Percentiles rank a stretch among this genome's conserved stretches.
Evolutionary conservation across 2,329 filamentous ascomycete species (phyloP).

Genomic region (Aureobasidium sp.): DNA sequence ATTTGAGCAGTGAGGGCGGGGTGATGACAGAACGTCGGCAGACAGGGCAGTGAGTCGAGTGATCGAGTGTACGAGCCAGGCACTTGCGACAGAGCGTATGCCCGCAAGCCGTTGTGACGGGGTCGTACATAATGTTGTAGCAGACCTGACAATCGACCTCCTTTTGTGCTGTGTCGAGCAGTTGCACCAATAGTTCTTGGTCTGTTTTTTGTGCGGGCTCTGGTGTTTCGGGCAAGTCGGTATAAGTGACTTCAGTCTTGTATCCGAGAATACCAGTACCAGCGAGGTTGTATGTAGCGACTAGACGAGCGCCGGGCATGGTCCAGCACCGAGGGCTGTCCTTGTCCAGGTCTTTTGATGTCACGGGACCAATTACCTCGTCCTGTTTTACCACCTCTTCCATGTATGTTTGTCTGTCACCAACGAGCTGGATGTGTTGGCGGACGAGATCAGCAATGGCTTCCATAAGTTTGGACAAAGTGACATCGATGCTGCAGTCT

Average conservation of each 20-base stretch:
- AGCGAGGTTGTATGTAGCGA: constrained; percentile 59
- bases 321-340: constrained; percentile 33
- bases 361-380: constrained; percentile 23
- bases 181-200: constrained; percentile 41
- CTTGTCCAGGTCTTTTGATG: constrained; percentile 16
- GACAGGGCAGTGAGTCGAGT: constrained; percentile 69
- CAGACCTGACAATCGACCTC: constrained; percentile 88
- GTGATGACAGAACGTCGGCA: constrained; percentile 61
- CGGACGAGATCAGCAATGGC: constrained; percentile 48
- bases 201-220: constrained; percentile 35
- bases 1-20: constrained; percentile 39
- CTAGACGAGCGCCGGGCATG: constrained; percentile 50
- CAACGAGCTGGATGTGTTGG: constrained; percentile 26
- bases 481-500: constrained; percentile 72
- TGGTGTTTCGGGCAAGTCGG: constrained; percentile 24
- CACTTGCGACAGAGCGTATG: constrained; percentile 85
- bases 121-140: constrained; percentile 71
- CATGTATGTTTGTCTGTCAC: constrained; percentile 19
- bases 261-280: constrained; percentile 52
- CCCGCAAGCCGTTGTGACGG: constrained; percentile 75
- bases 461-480: constrained; percentile 62
- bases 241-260: constrained; percentile 48
- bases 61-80: constrained; percentile 65
- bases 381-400: constrained; percentile 33
- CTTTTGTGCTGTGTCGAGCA: constrained; percentile 54